Base-by-base conservation (phyloP, 2,329 filamentous ascomycete genomes). In the Chlorencoelia australis region DNA sequence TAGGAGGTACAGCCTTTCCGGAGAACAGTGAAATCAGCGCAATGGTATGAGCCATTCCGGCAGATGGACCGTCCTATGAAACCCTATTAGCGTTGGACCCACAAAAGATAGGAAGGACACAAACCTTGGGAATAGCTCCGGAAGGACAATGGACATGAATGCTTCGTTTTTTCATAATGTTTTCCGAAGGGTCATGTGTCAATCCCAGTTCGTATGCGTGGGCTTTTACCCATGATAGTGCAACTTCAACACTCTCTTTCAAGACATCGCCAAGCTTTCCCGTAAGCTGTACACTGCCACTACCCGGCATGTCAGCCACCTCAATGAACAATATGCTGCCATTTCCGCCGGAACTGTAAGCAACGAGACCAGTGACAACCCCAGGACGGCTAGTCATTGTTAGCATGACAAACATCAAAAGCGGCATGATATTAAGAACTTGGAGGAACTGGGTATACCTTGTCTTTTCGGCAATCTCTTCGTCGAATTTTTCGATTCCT, bases 281-380 rank as follows among this genome's bases (percentile, higher is more conserved):
- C 1, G 91, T 98, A 17, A 98, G 76, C 62, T 96, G 91, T 22
- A 98, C 86, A 35, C 82, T 79, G 21, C 91, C 91, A 39, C 75
- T 80, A 28, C 91, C 91, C 0, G 91, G 91, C 87, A 96, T 96
- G 56, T 94, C 88, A 8, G 89, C 86, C 29, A 95, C 86, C 62
- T 98, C 91, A 51, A 98, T 98, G 67, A 98, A 98, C 38, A 98
- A 71, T 53, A 98, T 98, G 55, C 83, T 88, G 44, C 91, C 91
- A 58, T 95, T 89, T 31, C 87, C 87, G 33, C 91, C 89, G 4
- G 81, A 82, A 54, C 81, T 86, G 65, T 95, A 98, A 7, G 91
- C 91, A 11, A 98, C 91, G 20, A 98, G 78, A 10, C 91, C 91
- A 0, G 91, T 98, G 24, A 98, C 89, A 39, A 98, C 83, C 39